Percentiles rank a stretch among this genome's conserved stretches.
These are phyloP conservation scores for Ceratocystiopsis sp. DNA, from an alignment of 2,329 filamentous ascomycete species.

Conservation along the genomic window DNA sequence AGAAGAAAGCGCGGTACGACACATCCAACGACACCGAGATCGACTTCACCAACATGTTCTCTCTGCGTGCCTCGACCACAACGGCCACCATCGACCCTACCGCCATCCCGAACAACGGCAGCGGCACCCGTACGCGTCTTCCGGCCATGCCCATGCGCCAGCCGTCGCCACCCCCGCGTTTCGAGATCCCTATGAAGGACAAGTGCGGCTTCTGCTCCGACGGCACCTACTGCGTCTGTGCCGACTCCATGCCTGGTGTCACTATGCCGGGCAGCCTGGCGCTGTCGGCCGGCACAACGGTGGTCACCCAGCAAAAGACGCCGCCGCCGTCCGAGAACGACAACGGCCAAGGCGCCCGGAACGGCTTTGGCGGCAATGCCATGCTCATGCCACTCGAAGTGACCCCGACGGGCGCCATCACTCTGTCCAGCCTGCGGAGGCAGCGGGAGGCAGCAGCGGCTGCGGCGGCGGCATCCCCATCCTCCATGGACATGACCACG, in stretches of 20 bases:
- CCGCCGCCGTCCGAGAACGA: conserved; percentile 46
- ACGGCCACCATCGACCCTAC: no score
- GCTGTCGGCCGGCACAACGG: conserved; percentile 6
- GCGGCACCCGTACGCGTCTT: not conserved
- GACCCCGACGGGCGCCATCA: conserved; percentile 42
- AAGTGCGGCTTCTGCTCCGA: conserved; percentile 71
- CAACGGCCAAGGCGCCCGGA: no score
- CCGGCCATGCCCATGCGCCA: no score
- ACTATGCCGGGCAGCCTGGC: conserved; percentile 22
- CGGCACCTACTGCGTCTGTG: conserved; percentile 68
- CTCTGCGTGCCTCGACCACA: no score
- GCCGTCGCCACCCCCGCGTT: conserved; percentile 8
- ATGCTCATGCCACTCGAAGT: conserved; percentile 39
- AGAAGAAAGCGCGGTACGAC: conserved; percentile 37
- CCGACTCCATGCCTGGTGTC: conserved; percentile 29
- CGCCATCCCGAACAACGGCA: not conserved
- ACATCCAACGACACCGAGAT: conserved; percentile 35
- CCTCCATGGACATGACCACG: no score
- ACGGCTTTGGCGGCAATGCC: conserved; percentile 5
- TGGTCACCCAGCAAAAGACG: conserved; percentile 32
- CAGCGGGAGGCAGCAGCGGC: conserved; percentile 6
- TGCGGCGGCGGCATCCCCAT: conserved; percentile 4
- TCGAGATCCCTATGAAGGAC: conserved; percentile 37
- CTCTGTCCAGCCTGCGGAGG: conserved; percentile 30
- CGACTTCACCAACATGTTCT: conserved; percentile 54